Percentiles rank a stretch among this genome's conserved stretches.
Evolutionary conservation across 371 early-diverging fungal species (phyloP).

Genomic region (Mortierella sp.): DNA sequence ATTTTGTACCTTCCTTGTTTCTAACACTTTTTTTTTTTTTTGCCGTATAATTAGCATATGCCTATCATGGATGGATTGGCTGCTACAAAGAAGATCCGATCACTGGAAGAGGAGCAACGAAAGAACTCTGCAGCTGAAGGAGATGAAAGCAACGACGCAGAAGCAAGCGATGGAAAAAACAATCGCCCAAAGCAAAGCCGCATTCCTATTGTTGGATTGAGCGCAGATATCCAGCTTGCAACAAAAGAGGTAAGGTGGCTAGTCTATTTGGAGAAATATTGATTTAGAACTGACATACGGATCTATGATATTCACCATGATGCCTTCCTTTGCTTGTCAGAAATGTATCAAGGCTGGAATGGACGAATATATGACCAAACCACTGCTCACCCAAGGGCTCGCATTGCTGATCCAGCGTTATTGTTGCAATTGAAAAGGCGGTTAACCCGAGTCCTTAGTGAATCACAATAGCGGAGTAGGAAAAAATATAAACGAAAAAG

Average conservation of each 20-base stretch:
- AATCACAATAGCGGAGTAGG: not conserved
- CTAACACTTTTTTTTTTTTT: not conserved
- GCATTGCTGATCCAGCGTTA: constrained; percentile 50
- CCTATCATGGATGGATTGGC: constrained; percentile 68
- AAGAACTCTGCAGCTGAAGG: constrained; percentile 21
- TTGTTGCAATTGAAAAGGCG: constrained; percentile 25
- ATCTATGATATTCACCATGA: not conserved
- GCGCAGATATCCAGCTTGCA: constrained; percentile 68
- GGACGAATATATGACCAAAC: constrained; percentile 74
- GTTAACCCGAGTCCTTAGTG: not conserved
- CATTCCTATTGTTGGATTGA: constrained; percentile 71
- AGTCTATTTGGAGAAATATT: too few species aligned
- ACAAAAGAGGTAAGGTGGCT: constrained; percentile 57
- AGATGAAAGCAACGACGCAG: not conserved
- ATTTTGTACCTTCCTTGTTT: too few species aligned
- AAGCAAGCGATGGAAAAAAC: not conserved
- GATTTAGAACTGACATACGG: too few species aligned
- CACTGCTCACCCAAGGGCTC: constrained; percentile 58
- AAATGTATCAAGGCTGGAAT: constrained; percentile 67
- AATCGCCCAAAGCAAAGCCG: constrained; percentile 5
- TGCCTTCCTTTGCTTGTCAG: constrained; percentile 8
- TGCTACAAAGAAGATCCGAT: constrained; percentile 66
- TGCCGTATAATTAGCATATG: constrained; percentile 43
- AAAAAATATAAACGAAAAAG: not conserved
- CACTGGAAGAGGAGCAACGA: constrained; percentile 38